Evolutionary conservation across 768 basidiomycete species (phyloP), one percentile per base, ranked within the genome.

Genomic region (Phaffia tasmanica): DNA sequence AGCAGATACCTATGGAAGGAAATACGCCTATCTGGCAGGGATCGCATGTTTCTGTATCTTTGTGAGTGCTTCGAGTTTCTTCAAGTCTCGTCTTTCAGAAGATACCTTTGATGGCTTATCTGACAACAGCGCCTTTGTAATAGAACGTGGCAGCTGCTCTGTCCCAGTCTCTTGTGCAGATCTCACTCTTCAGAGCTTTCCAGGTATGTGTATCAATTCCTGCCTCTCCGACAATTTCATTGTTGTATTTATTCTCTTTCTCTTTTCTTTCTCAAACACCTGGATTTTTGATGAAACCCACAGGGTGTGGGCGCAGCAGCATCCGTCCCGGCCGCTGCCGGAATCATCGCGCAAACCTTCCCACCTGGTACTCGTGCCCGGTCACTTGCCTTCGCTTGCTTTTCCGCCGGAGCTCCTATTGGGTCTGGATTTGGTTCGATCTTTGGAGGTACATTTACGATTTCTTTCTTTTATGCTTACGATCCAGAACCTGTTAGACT

Each of bases 391-490:
- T 94, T 93, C 69, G 83, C 91, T 0, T 84, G 85, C 0, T 93
- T 91, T 70, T 81, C 86, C 0, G 88, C 89, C 0, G 92, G 92
- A 30, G 88, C 86, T 0, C 89, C 91, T 0, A 72, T 92, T 6
- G 91, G 91, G 0, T 86, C 81, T 0, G 86, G 83, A 0, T 76
- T 90, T 18, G 89, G 91, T 1, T 79, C 80, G 35, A 76, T 84
- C 0, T 67, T 89, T 0, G 89, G 89, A 21, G 88, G 87, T n/a
- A 76, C 85, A 1, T 75, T 89, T 23, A 86, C 85, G 11, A 42
- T 11, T 42, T 0, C 81, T 88, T 71, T 77, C 80, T 9, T 21
- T 53, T 76, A 76, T 57, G 30, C 59, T 79, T 81, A 65, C n/a
- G 63, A 77, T 74, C 3, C n/a, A 1, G 58, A 11, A 29, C 30